Base-by-base conservation (phyloP, 345 rosid genomes). In the Eucalyptus brandiana region DNA sequence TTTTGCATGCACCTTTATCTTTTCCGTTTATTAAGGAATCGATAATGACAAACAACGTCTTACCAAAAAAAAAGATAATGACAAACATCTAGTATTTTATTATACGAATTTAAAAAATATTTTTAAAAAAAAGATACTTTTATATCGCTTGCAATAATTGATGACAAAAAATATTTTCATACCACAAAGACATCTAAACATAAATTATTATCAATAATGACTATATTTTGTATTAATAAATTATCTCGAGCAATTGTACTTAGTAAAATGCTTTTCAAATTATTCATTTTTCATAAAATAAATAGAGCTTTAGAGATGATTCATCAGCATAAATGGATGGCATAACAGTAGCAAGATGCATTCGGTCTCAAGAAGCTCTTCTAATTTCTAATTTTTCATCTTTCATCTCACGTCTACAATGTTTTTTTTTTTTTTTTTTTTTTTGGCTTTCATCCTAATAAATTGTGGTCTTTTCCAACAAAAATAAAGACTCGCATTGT, bases 111-210 rank as follows among this genome's bases (percentile, higher is more conserved):
- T n/a, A n/a, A n/a, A n/a, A n/a, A n/a, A n/a, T n/a, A n/a, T n/a
- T n/a, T n/a, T n/a, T n/a, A n/a, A n/a, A n/a, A n/a, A n/a, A n/a
- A n/a, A n/a, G n/a, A n/a, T n/a, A n/a, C n/a, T n/a, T n/a, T n/a
- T n/a, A 54, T 24, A 24, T 23, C 1, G 0, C 12, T 9, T 0
- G 1, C 24, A 56, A 24, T 0, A 56, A 10, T 56, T 24, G 30
- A 56, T 56, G 30, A 56, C 0, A 0, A 56, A 10, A 56, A 10
- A 56, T 56, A 56, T 56, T 23, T 56, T 24, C 1, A 0, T 56
- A 0, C 13, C 3, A 4, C 0, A 1, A 24, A 56, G 6, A 23
- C 24, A 56, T 56, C 3, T 24, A 9, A 6, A 56, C 0, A 56
- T 56, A 56, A 56, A 24, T 56, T 56, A 0, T 26, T 56, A 0